Percentiles rank a stretch among this genome's conserved stretches.
These are phyloP conservation scores for Penicillium capsulatum DNA, from an alignment of 2,329 filamentous ascomycete species.

Conservation along the genomic window DNA sequence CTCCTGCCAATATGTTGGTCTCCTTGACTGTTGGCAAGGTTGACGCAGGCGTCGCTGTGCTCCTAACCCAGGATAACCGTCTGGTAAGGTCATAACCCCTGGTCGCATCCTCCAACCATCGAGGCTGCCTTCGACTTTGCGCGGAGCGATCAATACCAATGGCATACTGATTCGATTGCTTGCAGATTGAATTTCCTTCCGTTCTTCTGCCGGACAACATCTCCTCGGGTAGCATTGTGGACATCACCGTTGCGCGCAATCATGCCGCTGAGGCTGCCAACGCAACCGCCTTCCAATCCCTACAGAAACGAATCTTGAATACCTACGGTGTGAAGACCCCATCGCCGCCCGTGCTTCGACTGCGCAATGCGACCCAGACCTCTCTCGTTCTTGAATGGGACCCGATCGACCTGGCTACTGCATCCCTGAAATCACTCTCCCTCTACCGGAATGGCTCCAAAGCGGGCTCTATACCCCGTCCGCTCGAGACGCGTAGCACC, in stretches of 20 bases:
- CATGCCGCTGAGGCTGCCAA: conserved; percentile 69
- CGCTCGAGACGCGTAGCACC: conserved; percentile 82
- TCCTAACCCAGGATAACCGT: conserved; percentile 93
- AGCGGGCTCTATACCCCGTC: conserved; percentile 87
- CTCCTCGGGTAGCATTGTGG: conserved; percentile 91
- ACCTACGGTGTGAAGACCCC: conserved; percentile 82
- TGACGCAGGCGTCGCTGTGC: conserved; percentile 94
- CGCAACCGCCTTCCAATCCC: conserved; percentile 69
- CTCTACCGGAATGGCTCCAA: conserved; percentile 96
- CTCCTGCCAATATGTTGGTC: conserved; percentile 68
- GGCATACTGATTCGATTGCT: conserved; percentile 7
- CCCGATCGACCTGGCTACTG: conserved; percentile 85
- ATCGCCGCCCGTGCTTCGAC: conserved; percentile 71
- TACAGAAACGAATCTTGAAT: conserved; percentile 84
- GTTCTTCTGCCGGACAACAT: conserved; percentile 95
- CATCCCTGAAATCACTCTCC: conserved; percentile 81
- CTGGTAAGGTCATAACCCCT: conserved; percentile 59
- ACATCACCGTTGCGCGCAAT: conserved; percentile 93
- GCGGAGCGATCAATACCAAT: conserved; percentile 1
- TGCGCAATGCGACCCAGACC: conserved; percentile 97
- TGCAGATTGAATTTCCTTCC: conserved; percentile 94
- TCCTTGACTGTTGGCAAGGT: conserved; percentile 98
- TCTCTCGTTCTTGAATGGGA: conserved; percentile 98
- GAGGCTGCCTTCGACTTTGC: conserved; percentile 1
- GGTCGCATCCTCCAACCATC: conserved; percentile 7